phyloP scores from a whole-genome alignment of 2,329 filamentous ascomycete species.

The Phialophora macrospora region DNA sequence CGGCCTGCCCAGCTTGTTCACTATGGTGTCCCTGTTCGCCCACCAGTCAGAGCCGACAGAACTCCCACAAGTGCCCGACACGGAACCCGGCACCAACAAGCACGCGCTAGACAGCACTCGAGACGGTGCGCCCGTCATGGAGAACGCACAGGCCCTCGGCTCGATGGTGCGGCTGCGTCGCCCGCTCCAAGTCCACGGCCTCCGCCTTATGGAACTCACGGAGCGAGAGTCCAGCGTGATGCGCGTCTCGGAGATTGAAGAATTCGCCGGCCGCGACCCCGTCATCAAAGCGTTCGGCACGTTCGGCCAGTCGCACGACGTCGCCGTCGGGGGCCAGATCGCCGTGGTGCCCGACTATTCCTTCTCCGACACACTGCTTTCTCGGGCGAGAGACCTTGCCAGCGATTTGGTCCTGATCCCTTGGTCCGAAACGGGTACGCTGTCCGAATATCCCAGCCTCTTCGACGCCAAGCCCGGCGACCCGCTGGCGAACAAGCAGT shows the following conservation, averaged over 20 bases:
- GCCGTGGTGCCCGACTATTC: constrained; percentile 76
- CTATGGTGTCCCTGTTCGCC: constrained; percentile 74
- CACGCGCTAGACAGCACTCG: constrained; percentile 19
- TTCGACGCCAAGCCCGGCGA: constrained; percentile 48
- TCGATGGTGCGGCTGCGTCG: constrained; percentile 43
- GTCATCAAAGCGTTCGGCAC: constrained; percentile 90
- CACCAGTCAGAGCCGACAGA: constrained; percentile 28
- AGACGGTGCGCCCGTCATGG: constrained; percentile 23
- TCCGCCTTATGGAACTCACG: constrained; percentile 85
- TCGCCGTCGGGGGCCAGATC: constrained; percentile 80
- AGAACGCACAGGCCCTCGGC: constrained; percentile 23
- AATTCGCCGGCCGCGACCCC: constrained; percentile 74
- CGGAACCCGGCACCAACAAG: constrained; percentile 4
- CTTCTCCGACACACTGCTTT: constrained; percentile 77
- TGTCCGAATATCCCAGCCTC: constrained; percentile 66
- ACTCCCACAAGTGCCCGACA: constrained; percentile 37
- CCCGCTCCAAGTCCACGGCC: constrained; percentile 75
- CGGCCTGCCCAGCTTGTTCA: constrained; percentile 79
- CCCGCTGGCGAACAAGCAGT: constrained; percentile 55
- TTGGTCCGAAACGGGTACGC: constrained; percentile 82
- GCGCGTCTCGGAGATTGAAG: constrained; percentile 83
- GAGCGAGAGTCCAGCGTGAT: constrained; percentile 95
- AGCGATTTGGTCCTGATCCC: constrained; percentile 81
- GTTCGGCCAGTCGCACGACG: constrained; percentile 81
- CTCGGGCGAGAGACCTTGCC: constrained; percentile 69